A percentile compares a stretch with the other conserved stretches of the same genome.
Conservation (phyloP, 2,329 filamentous ascomycete species). For the Aphanocladium album region DNA sequence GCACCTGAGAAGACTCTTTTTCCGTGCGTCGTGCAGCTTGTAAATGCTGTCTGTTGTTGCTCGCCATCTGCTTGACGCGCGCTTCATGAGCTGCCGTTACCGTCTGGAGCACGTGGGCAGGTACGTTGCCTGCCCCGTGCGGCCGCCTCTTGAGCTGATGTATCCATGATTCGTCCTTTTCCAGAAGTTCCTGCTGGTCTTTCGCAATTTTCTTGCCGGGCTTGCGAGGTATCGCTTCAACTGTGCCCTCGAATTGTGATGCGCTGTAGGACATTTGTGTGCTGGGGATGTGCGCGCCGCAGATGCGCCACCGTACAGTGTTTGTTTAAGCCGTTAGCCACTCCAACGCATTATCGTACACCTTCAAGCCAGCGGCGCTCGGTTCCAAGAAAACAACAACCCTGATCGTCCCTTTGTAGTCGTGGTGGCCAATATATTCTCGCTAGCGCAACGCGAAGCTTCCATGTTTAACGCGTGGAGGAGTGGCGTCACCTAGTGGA, state of each 20-base stretch:
- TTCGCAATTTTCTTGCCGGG: constrained; percentile 29
- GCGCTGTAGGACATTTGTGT: constrained; percentile 10
- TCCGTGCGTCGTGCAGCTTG: background rate
- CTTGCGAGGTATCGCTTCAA: constrained; percentile 22
- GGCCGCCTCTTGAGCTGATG: constrained; percentile 20
- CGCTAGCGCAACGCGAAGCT: constrained; percentile 1
- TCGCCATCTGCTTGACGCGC: background rate
- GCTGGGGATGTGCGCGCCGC: background rate
- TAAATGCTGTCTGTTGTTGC: background rate
- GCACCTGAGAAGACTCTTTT: background rate
- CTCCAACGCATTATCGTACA: background rate
- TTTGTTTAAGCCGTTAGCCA: background rate
- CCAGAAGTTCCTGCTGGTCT: constrained; percentile 35
- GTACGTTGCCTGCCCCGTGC: constrained; percentile 28
- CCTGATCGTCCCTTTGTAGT: background rate
- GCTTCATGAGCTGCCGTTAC: constrained; percentile 18
- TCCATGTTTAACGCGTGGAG: constrained; percentile 7
- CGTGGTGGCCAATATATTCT: background rate
- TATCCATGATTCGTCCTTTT: constrained; percentile 32
- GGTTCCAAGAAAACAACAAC: background rate
- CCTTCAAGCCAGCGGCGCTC: background rate
- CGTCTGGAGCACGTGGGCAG: constrained; percentile 30
- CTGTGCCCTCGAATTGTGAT: constrained; percentile 17
- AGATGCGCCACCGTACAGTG: background rate
- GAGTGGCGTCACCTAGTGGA: constrained; percentile 13